A percentile compares a stretch with the other conserved stretches of the same genome.
phyloP scores from a whole-genome alignment of 2,329 filamentous ascomycete genomes.

The Gnomoniopsis smithogilvyi region DNA sequence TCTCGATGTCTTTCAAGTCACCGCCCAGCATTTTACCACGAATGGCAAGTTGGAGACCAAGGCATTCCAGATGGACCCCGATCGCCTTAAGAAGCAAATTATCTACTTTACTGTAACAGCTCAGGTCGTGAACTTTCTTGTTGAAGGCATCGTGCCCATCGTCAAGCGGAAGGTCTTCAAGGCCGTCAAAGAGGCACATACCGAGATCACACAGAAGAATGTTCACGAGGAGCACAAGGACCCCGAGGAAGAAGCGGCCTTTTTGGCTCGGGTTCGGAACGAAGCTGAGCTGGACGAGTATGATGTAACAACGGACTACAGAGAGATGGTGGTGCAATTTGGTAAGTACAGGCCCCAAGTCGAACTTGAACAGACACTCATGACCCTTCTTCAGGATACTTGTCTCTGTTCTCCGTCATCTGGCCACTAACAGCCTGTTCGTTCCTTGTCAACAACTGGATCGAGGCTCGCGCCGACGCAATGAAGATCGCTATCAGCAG shows the following conservation, averaged over 20 bases:
- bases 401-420: constrained; percentile 86
- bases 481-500: constrained; percentile 91
- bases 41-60: constrained; percentile 65
- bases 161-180: constrained; percentile 74
- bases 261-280: constrained; percentile 75
- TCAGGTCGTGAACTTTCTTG: constrained; percentile 80
- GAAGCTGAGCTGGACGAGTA: constrained; percentile 82
- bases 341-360: constrained; percentile 36
- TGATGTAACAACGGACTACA: constrained; percentile 84
- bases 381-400: constrained; percentile 58
- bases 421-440: constrained; percentile 91
- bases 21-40: constrained; percentile 71
- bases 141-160: constrained; percentile 83
- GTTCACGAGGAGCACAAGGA: constrained; percentile 54
- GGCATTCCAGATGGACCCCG: constrained; percentile 78
- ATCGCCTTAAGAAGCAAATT: constrained; percentile 82
- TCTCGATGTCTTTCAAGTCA: constrained; percentile 74
- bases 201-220: constrained; percentile 53
- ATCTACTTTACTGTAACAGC: constrained; percentile 96
- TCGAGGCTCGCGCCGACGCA: constrained; percentile 89
- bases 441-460: constrained; percentile 93
- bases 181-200: constrained; percentile 75
- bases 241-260: constrained; percentile 71
- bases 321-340: constrained; percentile 89
- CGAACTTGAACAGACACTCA: constrained; percentile 18